phyloP scores from a whole-genome alignment of 2,329 filamentous ascomycete genomes.

The Aspergillus latus region DNA sequence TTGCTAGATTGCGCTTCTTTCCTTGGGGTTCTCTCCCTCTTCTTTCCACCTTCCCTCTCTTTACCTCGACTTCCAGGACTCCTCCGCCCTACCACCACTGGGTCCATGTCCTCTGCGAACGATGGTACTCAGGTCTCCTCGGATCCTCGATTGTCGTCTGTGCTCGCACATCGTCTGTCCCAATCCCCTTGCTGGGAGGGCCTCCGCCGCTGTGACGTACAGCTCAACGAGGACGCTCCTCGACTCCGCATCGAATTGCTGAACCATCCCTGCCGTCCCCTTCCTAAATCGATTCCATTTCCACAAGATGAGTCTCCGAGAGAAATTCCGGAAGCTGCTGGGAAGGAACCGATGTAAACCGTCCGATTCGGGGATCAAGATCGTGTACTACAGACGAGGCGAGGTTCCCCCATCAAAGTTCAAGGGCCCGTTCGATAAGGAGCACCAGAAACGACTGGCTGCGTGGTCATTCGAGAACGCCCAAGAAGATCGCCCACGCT shows the following conservation, averaged over 20 bases:
- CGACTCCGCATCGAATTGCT: conserved; percentile 3
- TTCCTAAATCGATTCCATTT: background rate
- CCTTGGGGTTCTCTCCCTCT: background rate
- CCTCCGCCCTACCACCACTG: conserved; percentile 5
- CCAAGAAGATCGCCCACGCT: conserved; percentile 35
- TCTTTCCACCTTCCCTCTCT: conserved; percentile 7
- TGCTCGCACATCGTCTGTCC: conserved; percentile 36
- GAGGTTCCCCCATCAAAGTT: conserved; percentile 52
- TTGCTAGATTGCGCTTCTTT: conserved; percentile 4
- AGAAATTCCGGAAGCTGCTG: conserved; percentile 39
- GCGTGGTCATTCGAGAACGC: conserved; percentile 46
- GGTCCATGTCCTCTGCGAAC: conserved; percentile 18
- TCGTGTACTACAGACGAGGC: conserved; percentile 50
- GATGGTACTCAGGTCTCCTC: conserved; percentile 28
- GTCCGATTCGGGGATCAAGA: conserved; percentile 37
- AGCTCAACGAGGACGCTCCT: conserved; percentile 12
- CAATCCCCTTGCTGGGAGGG: conserved; percentile 31
- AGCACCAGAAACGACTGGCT: conserved; percentile 45
- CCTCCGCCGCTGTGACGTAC: conserved; percentile 30
- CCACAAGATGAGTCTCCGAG: conserved; percentile 40
- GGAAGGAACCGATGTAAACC: conserved; percentile 25
- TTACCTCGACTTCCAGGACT: background rate
- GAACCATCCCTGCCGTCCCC: conserved; percentile 2
- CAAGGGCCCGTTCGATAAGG: conserved; percentile 48
- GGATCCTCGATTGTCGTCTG: conserved; percentile 24